Conservation (phyloP, 2,329 filamentous ascomycete species). For the Alternaria sp. region DNA sequence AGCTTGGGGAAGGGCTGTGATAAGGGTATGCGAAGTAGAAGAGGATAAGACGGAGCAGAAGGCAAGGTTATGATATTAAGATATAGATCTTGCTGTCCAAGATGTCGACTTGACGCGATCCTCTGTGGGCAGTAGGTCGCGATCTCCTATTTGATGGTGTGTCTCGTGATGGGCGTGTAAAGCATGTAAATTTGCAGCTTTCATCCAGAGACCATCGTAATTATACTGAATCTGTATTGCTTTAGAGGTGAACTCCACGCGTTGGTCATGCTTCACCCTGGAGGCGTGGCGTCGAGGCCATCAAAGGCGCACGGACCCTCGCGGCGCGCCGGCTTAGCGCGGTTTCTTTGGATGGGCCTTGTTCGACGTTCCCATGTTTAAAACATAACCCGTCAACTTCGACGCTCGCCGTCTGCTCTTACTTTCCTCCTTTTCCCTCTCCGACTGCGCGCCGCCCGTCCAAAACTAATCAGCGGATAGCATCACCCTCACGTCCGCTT, state of each 20-base stretch:
- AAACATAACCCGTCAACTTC: conserved; percentile 29
- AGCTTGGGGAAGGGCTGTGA: conserved; percentile 63
- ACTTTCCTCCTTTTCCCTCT: conserved; percentile 1
- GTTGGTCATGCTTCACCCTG: background rate
- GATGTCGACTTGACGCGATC: background rate
- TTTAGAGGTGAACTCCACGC: background rate
- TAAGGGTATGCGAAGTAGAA: conserved; percentile 50
- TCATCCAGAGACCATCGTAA: too few relatives aligned
- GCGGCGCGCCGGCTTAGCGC: conserved; percentile 23
- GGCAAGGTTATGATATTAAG: background rate
- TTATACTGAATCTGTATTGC: too few relatives aligned
- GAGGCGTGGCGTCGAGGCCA: background rate
- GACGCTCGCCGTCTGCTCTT: conserved; percentile 13
- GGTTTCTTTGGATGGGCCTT: conserved; percentile 26
- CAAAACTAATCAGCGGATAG: background rate
- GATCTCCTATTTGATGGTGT: background rate
- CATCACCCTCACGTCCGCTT: background rate
- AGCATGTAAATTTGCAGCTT: background rate
- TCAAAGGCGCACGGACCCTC: conserved; percentile 16
- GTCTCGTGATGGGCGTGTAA: background rate
- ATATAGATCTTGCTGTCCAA: background rate
- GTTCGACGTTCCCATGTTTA: conserved; percentile 16
- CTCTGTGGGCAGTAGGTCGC: background rate
- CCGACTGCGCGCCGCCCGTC: background rate
- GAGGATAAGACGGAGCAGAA: conserved; percentile 5